These are phyloP conservation scores for Bipolaris oryzae DNA, from an alignment of 2,329 filamentous ascomycete genomes.

Conservation along the genomic window DNA sequence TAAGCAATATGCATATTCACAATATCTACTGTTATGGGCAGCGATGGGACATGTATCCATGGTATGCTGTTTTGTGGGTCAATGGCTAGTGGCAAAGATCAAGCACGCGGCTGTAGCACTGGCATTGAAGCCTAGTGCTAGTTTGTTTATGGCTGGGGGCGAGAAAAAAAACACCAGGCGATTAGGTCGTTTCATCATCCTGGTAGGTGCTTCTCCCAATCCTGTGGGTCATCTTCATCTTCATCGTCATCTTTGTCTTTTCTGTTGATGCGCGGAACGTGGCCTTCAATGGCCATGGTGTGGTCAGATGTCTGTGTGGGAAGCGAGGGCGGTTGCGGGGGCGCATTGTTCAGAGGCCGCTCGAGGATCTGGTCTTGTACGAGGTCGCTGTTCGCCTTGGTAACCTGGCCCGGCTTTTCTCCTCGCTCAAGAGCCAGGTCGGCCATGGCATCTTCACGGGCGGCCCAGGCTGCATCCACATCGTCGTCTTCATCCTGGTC, in stretches of 20 bases:
- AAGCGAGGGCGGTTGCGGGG: slow-evolving; percentile 37
- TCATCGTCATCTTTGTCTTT: slow-evolving; percentile 24
- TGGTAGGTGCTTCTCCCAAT: slow-evolving; percentile 45
- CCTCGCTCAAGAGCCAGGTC: slow-evolving; percentile 54
- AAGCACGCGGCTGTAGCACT: neutral
- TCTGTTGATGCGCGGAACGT: slow-evolving; percentile 38
- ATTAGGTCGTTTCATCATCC: slow-evolving; percentile 18
- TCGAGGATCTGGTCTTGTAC: slow-evolving; percentile 43
- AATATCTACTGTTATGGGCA: neutral
- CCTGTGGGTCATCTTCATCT: slow-evolving; percentile 35
- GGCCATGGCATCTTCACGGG: slow-evolving; percentile 41
- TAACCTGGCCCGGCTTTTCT: slow-evolving; percentile 44
- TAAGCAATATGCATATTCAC: neutral
- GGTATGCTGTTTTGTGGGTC: no score
- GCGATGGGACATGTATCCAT: neutral
- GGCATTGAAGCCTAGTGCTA: neutral
- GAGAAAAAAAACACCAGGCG: neutral
- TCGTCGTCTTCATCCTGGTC: slow-evolving; percentile 39
- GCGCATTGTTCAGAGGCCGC: slow-evolving; percentile 24
- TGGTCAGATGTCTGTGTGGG: slow-evolving; percentile 25
- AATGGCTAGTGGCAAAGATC: neutral
- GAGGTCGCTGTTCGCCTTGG: slow-evolving; percentile 41
- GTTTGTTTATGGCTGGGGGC: neutral
- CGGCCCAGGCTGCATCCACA: slow-evolving; percentile 41
- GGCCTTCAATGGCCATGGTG: slow-evolving; percentile 49